Evolutionary conservation across 2,329 filamentous ascomycete genomes (phyloP), one percentile per base, ranked within the genome.

Genomic region (Verticillium longisporum): DNA sequence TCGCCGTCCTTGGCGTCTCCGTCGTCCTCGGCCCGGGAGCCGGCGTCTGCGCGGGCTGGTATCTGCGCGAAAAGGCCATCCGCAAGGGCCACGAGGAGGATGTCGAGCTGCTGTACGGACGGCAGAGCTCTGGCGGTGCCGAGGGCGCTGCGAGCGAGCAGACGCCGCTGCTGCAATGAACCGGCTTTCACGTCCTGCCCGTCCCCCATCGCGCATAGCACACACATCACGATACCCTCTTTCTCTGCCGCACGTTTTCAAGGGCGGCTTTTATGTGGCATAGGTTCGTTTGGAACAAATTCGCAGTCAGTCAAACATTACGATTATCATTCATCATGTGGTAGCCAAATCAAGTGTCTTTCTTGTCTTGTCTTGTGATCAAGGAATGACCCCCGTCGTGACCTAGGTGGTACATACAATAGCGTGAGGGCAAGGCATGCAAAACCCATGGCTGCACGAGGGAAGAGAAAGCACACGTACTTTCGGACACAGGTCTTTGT

Each of bases 1-100:
- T 72, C 9, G 73, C 70, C 4, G 74, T 72, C 59, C 56, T 71
- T 7, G 68, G 61, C 15, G 65, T 69, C 3, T 68, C 70, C 2
- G 59, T 73, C 18, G 45, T 76, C 3, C 65, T 75, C 34, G 76
- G 76, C 0, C 75, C 76, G 0, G 76, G 76, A 4, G 73, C 74
- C 0, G 76, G 75, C 11, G 68, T 72, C 7, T 76, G 73, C 37
- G 64, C 74, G 14, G 74, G 71, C 0, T 78, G 76, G 76, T 63
- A 77, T 33, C 73, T 76, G 57, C 69, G 76, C 15, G 76, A 78
- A 63, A 68, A 67, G 58, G 68, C 73, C 62, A 69, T 77, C 26
- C 67, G 70, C 38, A 58, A 69, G 26, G 64, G 65, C 6, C 60
- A 67, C 18, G 36, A 62, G 31, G 60, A 60, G 14, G 58, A 57